Conservation (phyloP, 2,329 filamentous ascomycete species). For the Cytospora mali region DNA sequence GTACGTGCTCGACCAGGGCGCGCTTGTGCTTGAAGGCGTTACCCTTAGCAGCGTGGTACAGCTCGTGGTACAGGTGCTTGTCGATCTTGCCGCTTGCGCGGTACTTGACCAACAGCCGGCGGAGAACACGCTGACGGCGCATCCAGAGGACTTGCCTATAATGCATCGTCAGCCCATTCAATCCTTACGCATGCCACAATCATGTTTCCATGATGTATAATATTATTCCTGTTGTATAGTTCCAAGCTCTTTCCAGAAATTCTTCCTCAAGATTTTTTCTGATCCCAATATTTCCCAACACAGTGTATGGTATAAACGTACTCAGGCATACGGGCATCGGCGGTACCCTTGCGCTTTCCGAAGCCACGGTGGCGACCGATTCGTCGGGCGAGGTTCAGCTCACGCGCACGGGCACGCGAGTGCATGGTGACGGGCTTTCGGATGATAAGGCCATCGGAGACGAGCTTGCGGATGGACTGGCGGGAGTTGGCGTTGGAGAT, state of each 20-base stretch:
- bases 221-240: background rate
- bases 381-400: constrained; percentile 90
- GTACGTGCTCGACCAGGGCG: constrained; percentile 99
- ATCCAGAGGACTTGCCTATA: constrained; percentile 96
- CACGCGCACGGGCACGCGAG: constrained; percentile 94
- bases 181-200: background rate
- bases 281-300: constrained; percentile 3
- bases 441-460: constrained; percentile 99
- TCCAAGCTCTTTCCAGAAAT: constrained; percentile 17
- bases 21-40: constrained; percentile 99
- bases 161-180: constrained; percentile 32
- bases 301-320: constrained; percentile 52
- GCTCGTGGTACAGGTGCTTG: constrained; percentile 99
- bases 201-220: background rate
- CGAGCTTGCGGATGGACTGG: constrained; percentile 99
- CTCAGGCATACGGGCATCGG: constrained; percentile 98
- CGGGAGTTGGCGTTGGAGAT: constrained; percentile 99
- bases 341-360: constrained; percentile 99
- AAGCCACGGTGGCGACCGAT: constrained; percentile 98
- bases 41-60: constrained; percentile 99
- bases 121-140: constrained; percentile 98
- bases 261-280: constrained; percentile 14
- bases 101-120: constrained; percentile 99
- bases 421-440: constrained; percentile 99
- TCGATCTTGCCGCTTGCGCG: constrained; percentile 99